phyloP scores from a whole-genome alignment of 108 stramenopile species.

The Stephanodiscus triporus region DNA sequence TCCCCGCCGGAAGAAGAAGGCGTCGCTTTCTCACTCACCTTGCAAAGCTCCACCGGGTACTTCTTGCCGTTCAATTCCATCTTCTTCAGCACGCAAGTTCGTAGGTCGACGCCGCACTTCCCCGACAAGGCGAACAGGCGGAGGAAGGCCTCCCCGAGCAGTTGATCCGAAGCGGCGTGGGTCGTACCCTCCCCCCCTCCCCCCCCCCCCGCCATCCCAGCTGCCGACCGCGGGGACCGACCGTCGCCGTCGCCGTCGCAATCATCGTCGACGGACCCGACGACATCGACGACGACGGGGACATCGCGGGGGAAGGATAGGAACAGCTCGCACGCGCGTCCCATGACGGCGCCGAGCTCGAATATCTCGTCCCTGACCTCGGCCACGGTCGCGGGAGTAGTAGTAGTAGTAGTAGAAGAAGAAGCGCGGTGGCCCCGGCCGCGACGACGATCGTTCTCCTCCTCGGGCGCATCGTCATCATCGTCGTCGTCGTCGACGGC shows the following conservation, averaged over 20 bases:
- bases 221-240: background rate
- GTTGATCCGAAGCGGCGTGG: background rate
- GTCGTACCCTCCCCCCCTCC: background rate
- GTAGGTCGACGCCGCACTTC: conserved; percentile 43
- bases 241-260: background rate
- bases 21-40: too few relatives aligned
- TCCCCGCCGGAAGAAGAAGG: too few relatives aligned
- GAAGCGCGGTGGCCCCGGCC: background rate
- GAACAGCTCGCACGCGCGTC: conserved; percentile 15
- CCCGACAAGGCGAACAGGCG: conserved; percentile 19
- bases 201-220: background rate
- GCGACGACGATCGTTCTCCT: too few relatives aligned
- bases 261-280: background rate
- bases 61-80: conserved; percentile 76
- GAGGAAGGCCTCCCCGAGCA: conserved; percentile 32
- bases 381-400: conserved; percentile 11
- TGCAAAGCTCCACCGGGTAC: conserved; percentile 88
- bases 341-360: conserved; percentile 15
- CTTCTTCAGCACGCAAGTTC: conserved; percentile 62
- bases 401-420: background rate
- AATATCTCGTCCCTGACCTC: conserved; percentile 31
- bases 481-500: background rate
- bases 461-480: background rate
- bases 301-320: conserved; percentile 8
- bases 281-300: background rate